These are phyloP conservation scores for Yamadazyma akitaensis DNA, from an alignment of 805 yeast species.

Conservation along the genomic window DNA sequence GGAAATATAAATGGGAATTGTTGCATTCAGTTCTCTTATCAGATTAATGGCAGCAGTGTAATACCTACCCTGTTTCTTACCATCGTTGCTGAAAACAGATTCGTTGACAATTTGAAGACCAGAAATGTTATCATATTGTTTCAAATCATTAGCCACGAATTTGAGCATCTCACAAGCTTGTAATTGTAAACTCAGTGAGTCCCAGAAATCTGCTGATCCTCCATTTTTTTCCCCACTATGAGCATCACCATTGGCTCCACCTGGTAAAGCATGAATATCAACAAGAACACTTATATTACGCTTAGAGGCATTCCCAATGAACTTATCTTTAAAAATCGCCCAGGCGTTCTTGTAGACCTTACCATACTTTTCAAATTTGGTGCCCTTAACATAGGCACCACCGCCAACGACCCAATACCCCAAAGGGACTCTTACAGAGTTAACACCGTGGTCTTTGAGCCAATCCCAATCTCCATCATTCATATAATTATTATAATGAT, in stretches of 20 bases:
- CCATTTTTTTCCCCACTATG: slow-evolving; percentile 70
- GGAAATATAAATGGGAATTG: slow-evolving; percentile 73
- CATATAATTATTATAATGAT: slow-evolving; percentile 65
- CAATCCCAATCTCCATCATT: slow-evolving; percentile 76
- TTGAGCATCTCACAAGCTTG: slow-evolving; percentile 50
- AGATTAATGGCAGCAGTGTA: slow-evolving; percentile 61
- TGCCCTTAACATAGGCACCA: slow-evolving; percentile 53
- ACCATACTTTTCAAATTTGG: slow-evolving; percentile 57
- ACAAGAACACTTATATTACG: slow-evolving; percentile 70
- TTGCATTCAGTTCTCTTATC: slow-evolving; percentile 53
- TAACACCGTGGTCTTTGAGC: slow-evolving; percentile 65
- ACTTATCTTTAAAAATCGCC: slow-evolving; percentile 50
- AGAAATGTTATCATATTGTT: slow-evolving; percentile 59
- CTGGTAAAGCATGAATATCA: slow-evolving; percentile 88
- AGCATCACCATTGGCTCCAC: slow-evolving; percentile 84
- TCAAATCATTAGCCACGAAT: slow-evolving; percentile 61
- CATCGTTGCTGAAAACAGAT: slow-evolving; percentile 56
- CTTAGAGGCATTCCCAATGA: slow-evolving; percentile 57
- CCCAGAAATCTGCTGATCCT: slow-evolving; percentile 66
- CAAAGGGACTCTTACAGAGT: slow-evolving; percentile 78
- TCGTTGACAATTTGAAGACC: slow-evolving; percentile 89
- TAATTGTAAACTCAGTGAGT: slow-evolving; percentile 34
- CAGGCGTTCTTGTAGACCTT: slow-evolving; percentile 72
- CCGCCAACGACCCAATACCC: slow-evolving; percentile 88
- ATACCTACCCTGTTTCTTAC: slow-evolving; percentile 51